Conservation (phyloP, 2,329 filamentous ascomycete genomes). For the Corniculantispora saksenae region DNA sequence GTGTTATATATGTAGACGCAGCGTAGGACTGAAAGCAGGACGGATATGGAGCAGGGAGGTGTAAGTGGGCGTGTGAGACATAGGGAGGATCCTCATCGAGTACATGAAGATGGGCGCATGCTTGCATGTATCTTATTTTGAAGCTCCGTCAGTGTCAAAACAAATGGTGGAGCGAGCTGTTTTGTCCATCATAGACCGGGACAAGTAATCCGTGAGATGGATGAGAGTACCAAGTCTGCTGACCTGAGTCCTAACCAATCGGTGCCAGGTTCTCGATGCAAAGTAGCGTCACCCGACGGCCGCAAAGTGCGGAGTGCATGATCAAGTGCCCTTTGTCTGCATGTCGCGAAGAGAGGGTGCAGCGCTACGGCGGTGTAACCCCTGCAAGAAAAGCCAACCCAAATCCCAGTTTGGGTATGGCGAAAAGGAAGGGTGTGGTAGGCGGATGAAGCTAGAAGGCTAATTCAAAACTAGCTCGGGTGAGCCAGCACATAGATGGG, state of each 20-base stretch:
- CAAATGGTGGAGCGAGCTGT: neutral
- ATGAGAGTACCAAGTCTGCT: neutral
- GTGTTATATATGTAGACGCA: neutral
- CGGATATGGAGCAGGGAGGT: neutral
- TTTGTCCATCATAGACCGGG: neutral
- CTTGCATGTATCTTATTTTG: neutral
- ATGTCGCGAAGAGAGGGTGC: neutral
- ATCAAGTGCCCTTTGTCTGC: conserved; percentile 9
- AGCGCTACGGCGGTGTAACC: neutral
- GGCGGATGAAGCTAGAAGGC: neutral
- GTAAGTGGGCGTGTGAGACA: conserved; percentile 9
- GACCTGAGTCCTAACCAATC: neutral
- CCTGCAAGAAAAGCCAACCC: neutral
- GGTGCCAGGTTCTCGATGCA: neutral
- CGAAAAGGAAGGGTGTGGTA: neutral
- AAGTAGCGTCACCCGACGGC: conserved; percentile 6
- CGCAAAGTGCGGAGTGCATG: conserved; percentile 3
- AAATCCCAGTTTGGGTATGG: neutral
- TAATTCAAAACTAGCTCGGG: neutral
- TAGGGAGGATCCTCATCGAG: neutral
- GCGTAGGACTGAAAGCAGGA: neutral
- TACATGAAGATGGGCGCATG: neutral
- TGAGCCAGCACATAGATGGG: neutral
- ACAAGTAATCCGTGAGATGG: neutral
- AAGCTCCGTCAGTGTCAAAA: neutral